Evolutionary conservation across 306 rosid species (phyloP).

Genomic region (Vigna trinervia): DNA sequence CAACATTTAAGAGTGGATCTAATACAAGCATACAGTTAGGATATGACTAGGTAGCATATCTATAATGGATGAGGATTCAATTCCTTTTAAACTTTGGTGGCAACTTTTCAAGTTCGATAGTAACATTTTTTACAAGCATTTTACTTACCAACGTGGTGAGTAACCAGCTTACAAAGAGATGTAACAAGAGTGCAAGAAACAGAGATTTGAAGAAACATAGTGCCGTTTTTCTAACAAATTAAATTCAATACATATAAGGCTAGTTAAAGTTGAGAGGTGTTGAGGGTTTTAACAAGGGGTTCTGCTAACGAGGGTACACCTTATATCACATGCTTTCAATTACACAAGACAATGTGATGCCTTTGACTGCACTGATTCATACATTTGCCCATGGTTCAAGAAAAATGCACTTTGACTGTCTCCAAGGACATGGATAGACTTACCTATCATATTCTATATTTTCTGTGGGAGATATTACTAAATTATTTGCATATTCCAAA

Average conservation of each 20-base stretch:
- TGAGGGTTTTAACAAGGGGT: neutral
- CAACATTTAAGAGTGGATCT: conserved; percentile 29
- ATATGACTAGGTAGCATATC: conserved; percentile 8
- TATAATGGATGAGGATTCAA: conserved; percentile 33
- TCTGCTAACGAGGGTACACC: neutral
- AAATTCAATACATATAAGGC: conserved; percentile 12
- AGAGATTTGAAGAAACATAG: conserved; percentile 6
- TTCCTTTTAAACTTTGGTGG: conserved; percentile 31
- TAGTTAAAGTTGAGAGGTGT: conserved; percentile 29
- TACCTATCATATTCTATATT: conserved; percentile 95
- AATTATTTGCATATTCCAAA: conserved; percentile 76
- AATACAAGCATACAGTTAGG: conserved; percentile 34
- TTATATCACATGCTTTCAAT: neutral
- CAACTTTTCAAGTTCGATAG: conserved; percentile 19
- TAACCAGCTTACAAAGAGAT: conserved; percentile 29
- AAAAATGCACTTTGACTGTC: conserved; percentile 35
- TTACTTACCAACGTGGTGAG: conserved; percentile 5
- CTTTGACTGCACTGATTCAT: conserved; percentile 25
- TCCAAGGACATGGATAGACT: conserved; percentile 44
- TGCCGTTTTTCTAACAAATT: conserved; percentile 14
- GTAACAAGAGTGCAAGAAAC: conserved; percentile 10
- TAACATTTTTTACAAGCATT: conserved; percentile 33
- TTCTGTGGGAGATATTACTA: conserved; percentile 68
- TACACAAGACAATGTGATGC: neutral
- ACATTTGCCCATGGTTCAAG: conserved; percentile 25